Evolutionary conservation across 176 grass and related monocot species (phyloP), one percentile per base, ranked within the genome.

Genomic region (Bolboschoenus planiculmis): DNA sequence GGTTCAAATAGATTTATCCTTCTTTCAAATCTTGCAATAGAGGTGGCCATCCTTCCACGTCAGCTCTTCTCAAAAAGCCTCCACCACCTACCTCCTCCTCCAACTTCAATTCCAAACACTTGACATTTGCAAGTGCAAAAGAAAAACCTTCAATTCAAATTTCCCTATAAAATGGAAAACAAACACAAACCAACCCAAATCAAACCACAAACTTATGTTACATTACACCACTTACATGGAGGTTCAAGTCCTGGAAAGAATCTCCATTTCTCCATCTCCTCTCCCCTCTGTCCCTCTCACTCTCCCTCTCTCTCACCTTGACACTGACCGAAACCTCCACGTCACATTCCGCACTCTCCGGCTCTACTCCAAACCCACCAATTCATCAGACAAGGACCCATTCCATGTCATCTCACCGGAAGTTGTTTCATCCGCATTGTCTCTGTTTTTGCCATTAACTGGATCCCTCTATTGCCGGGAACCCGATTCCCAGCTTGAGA

Each of bases 261-360:
- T 93, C 54, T 27, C 10, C 57, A 56, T 97, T 76, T 73, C 29
- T 40, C 85, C 82, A 47, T 54, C 83, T 0, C 42, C 68, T 8
- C 34, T 34, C 15, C 13, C 61, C 4, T 44, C 65, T 60, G 7
- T 7, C 0, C 5, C 37, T 51, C 24, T 60, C 18, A 1, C 74
- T 5, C 62, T 91, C 71, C 86, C 85, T 33, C 87, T 93, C 33
- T 91, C 89, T 42, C 76, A 91, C 71, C 87, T 92, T 66, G 94
- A 93, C 72, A 58, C 70, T 37, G 91, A 93, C 72, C 85, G 84
- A 71, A 97, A 93, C 87, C 79, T 93, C 89, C 81, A 91, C 51
- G 57, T 93, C 84, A 48, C 81, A 50, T 91, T 93, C 83, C 89
- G 89, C 78, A 90, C 89, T 16, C 79, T 97, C 73, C 91, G 91